Conservation (phyloP, 1,139 yeast species). For the Pichia sp. region DNA sequence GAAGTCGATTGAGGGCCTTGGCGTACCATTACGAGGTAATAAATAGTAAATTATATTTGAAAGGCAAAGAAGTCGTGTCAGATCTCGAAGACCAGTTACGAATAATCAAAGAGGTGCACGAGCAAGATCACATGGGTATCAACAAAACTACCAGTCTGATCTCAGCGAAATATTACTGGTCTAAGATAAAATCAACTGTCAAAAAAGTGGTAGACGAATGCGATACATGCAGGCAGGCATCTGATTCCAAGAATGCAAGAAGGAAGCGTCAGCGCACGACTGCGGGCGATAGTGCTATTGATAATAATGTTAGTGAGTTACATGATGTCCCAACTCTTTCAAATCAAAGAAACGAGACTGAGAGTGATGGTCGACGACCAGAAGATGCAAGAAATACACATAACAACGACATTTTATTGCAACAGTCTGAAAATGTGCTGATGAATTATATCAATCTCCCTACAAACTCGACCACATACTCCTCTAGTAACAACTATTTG, state of each 20-base stretch:
- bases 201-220: slow-evolving; percentile 76
- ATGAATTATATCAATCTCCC: slow-evolving; percentile 9
- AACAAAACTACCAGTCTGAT: slow-evolving; percentile 79
- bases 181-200: slow-evolving; percentile 83
- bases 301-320: not conserved
- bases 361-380: not conserved
- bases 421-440: slow-evolving; percentile 10
- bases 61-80: slow-evolving; percentile 73
- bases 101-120: slow-evolving; percentile 70
- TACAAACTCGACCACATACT: not conserved
- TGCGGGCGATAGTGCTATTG: not conserved
- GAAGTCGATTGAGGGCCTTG: slow-evolving; percentile 75
- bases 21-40: slow-evolving; percentile 72
- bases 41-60: slow-evolving; percentile 67
- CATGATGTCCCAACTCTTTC: slow-evolving; percentile 4
- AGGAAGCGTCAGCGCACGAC: not conserved
- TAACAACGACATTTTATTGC: slow-evolving; percentile 1
- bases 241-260: slow-evolving; percentile 1
- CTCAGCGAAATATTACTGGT: slow-evolving; percentile 85
- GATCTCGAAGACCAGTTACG: slow-evolving; percentile 71
- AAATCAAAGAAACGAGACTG: not conserved
- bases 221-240: slow-evolving; percentile 56
- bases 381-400: not conserved
- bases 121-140: slow-evolving; percentile 60
- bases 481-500: not conserved